Base-by-base conservation (phyloP, 148 eudicot species). In the Limonium bicolor region DNA sequence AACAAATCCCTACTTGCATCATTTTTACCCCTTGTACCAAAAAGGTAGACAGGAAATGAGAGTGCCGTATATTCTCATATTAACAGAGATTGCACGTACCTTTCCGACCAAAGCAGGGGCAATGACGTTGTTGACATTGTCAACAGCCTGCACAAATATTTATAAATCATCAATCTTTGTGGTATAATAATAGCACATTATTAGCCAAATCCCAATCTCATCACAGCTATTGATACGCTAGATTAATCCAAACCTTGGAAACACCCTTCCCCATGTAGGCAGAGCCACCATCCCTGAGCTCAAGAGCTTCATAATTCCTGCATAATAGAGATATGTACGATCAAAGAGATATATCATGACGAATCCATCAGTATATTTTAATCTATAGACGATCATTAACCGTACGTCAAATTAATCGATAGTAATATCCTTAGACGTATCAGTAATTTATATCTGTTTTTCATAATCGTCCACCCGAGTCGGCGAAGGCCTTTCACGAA, bases 241-340 rank as follows among this genome's bases (percentile, higher is more conserved):
- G 12, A 7, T 18, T 0, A 38, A 20, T 20, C 26, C 79, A 6
- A 3, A 82, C 96, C 96, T 88, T 88, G 4, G 76, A 52, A 46
- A 88, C 96, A 78, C 96, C 96, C 32, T 88, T 88, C 25, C 96
- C 96, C 36, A 88, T 73, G 66, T 67, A 88, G 60, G 79, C 96
- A 14, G 82, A 72, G 27, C 96, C 96, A 41, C 96, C 94, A 62
- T 88, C 96, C 63, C 96, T 71, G 43, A 88, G 62, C 58, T 88
- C 96, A 33, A 88, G 90, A 14, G 96, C 96, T 63, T 87, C 96
- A 30, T 87, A 87, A 80, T 52, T 43, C 96, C 96, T 88, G 59
- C 22, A 65, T 55, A 25, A 11, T 46, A 1, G 2, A 62, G 54
- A 28, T 21, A 14, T 43, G 45, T 21, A 12, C 7, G 38, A 16